A percentile compares a stretch with the other conserved stretches of the same genome.
Conservation (phyloP, 805 yeast species). For the Pichia exigua region DNA sequence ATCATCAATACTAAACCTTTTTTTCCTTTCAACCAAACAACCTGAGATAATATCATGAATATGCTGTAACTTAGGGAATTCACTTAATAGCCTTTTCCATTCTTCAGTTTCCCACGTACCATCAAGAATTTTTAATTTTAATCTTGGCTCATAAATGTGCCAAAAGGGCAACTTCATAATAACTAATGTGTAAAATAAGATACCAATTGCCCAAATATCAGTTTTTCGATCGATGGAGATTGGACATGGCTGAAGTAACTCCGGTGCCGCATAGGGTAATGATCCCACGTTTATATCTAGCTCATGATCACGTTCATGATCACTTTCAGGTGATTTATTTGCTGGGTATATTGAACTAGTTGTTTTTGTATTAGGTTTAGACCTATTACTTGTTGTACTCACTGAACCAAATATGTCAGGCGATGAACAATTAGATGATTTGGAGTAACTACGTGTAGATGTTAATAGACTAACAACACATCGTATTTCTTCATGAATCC, state of each 20-base stretch:
- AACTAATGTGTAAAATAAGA: constrained; percentile 62
- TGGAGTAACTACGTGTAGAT: background rate
- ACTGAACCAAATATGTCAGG: background rate
- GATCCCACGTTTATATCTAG: constrained; percentile 53
- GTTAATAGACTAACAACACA: constrained; percentile 2
- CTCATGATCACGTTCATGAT: background rate
- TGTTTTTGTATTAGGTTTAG: background rate
- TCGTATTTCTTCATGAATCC: constrained; percentile 6
- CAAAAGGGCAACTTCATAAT: constrained; percentile 74
- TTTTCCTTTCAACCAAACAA: constrained; percentile 3
- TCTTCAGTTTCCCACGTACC: constrained; percentile 34
- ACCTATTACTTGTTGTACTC: background rate
- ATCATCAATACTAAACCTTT: constrained; percentile 4
- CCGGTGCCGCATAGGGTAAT: constrained; percentile 89
- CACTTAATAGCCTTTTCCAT: constrained; percentile 1
- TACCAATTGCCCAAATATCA: constrained; percentile 91
- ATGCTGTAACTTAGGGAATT: background rate
- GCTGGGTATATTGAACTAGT: background rate
- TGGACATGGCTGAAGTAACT: constrained; percentile 57
- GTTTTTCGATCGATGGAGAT: constrained; percentile 53
- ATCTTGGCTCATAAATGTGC: constrained; percentile 74
- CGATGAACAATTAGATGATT: background rate
- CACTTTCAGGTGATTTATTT: background rate
- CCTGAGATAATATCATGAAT: constrained; percentile 1
- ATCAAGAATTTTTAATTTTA: constrained; percentile 62